Percentiles rank a stretch among this genome's conserved stretches.
phyloP scores from a whole-genome alignment of 2,329 filamentous ascomycete species.

The Rhynchosporium agropyri region DNA sequence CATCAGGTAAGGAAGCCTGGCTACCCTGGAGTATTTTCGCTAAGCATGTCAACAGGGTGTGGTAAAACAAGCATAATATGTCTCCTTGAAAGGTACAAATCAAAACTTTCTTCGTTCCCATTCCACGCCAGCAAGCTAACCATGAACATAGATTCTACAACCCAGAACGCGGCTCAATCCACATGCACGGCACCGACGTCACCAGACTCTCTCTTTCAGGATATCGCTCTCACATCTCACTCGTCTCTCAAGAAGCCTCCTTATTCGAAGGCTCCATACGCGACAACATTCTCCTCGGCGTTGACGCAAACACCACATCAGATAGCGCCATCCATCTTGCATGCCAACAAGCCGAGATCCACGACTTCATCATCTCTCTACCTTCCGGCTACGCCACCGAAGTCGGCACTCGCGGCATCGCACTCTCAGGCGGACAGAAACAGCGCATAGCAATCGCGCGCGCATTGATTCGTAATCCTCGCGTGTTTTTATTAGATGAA shows the following conservation, averaged over 20 bases:
- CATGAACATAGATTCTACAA: slow-evolving; percentile 65
- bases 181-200: slow-evolving; percentile 65
- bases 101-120: too few relatives aligned
- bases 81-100: slow-evolving; percentile 55
- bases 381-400: slow-evolving; percentile 53
- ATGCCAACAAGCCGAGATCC: slow-evolving; percentile 50
- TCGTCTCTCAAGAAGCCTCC: slow-evolving; percentile 75
- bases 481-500: slow-evolving; percentile 66
- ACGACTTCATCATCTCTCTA: slow-evolving; percentile 53
- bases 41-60: slow-evolving; percentile 44
- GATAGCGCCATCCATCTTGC: slow-evolving; percentile 66
- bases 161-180: slow-evolving; percentile 62
- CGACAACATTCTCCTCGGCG: slow-evolving; percentile 69
- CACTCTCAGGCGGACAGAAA: slow-evolving; percentile 56
- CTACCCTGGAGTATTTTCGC: too few relatives aligned
- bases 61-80: slow-evolving; percentile 74
- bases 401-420: slow-evolving; percentile 49
- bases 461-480: slow-evolving; percentile 53
- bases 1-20: slow-evolving; percentile 46
- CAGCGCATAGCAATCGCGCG: slow-evolving; percentile 58
- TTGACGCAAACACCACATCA: slow-evolving; percentile 51
- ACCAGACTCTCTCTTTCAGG: slow-evolving; percentile 57
- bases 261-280: slow-evolving; percentile 68
- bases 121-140: background rate
- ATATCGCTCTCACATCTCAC: slow-evolving; percentile 64